Percentiles rank a stretch among this genome's conserved stretches.
Evolutionary conservation across 164 flowering plant genomes (phyloP).

Genomic region (Vitis vinifera): ASM3070453v1 NC_081819.1:18463001-18463500

Average conservation of each 20-base stretch:
- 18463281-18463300: conserved; percentile 99
- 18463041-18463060: background rate
- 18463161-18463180: conserved; percentile 94
- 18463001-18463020: background rate
- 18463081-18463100: background rate
- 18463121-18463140: conserved; percentile 91
- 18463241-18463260: conserved; percentile 76
- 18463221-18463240: conserved; percentile 97
- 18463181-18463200: conserved; percentile 83
- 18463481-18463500: too few relatives aligned
- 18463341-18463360: conserved; percentile 82
- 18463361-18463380: conserved; percentile 79
- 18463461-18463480: too few relatives aligned
- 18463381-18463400: conserved; percentile 58
- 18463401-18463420: too few relatives aligned
- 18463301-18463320: conserved; percentile 99
- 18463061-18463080: too few relatives aligned
- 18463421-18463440: too few relatives aligned
- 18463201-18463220: conserved; percentile 98
- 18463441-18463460: too few relatives aligned
- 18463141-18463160: conserved; percentile 98
- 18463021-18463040: background rate
- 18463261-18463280: conserved; percentile 89
- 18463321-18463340: conserved; percentile 88
- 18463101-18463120: conserved; percentile 30